A percentile compares a stretch with the other conserved stretches of the same genome.
phyloP scores from a whole-genome alignment of 176 grass and related monocot genomes.

The Aegilops longissima region DNA sequence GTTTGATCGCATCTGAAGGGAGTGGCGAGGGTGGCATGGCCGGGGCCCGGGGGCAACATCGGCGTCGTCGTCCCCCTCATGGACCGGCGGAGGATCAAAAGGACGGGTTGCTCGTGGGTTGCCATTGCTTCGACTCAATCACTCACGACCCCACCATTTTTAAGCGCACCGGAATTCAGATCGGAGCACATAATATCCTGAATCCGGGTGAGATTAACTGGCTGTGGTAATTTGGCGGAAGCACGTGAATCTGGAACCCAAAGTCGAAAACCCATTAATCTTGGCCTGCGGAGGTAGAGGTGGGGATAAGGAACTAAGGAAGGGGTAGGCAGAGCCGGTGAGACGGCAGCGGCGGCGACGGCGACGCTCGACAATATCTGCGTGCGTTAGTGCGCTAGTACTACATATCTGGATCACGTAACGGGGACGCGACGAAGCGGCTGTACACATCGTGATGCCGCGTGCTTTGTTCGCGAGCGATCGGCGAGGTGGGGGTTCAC shows the following conservation, averaged over 20 bases:
- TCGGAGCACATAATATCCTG: background rate
- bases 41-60: background rate
- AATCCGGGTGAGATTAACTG: background rate
- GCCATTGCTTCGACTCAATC: slow-evolving; percentile 31
- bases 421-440: background rate
- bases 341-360: slow-evolving; percentile 21
- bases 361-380: slow-evolving; percentile 39
- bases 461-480: slow-evolving; percentile 11
- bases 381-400: background rate
- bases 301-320: too few relatives aligned
- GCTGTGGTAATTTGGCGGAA: background rate
- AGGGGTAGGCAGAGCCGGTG: background rate
- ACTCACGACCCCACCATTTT: background rate
- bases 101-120: background rate
- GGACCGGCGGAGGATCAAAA: background rate
- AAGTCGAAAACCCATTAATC: background rate
- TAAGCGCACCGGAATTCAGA: background rate
- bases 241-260: background rate
- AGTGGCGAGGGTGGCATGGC: background rate
- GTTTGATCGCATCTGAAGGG: background rate
- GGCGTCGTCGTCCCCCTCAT: background rate
- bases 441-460: background rate
- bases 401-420: background rate
- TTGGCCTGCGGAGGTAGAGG: background rate
- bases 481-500: background rate